A percentile compares a stretch with the other conserved stretches of the same genome.
These are phyloP conservation scores for Whalleya microplaca DNA, from an alignment of 2,329 filamentous ascomycete species.

Conservation along the genomic window DNA sequence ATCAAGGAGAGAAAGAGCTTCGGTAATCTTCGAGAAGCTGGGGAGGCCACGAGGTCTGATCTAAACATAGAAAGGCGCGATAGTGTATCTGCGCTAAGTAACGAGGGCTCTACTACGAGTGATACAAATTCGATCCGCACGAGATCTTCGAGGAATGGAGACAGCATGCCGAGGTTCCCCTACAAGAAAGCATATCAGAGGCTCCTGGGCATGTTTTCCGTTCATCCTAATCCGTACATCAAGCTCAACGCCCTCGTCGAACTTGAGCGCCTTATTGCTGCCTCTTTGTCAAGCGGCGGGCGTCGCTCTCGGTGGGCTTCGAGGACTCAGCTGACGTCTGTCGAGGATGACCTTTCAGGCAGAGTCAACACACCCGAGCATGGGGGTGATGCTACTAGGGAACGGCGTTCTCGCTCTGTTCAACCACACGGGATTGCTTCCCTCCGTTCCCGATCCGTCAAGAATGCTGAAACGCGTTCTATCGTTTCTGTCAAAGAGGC, in stretches of 20 bases:
- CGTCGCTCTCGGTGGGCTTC: conserved; percentile 40
- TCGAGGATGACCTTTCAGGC: conserved; percentile 39
- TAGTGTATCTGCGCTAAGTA: conserved; percentile 42
- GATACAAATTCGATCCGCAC: conserved; percentile 42
- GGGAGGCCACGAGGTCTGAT: conserved; percentile 42
- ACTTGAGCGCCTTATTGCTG: conserved; percentile 79
- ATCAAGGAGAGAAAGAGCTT: conserved; percentile 72
- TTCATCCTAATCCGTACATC: conserved; percentile 82
- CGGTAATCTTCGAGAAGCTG: conserved; percentile 61
- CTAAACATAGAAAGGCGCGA: conserved; percentile 45
- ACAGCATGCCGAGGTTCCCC: conserved; percentile 63
- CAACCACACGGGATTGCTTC: conserved; percentile 41
- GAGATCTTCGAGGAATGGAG: conserved; percentile 38
- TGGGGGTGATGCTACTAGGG: conserved; percentile 70
- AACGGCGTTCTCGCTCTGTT: conserved; percentile 65
- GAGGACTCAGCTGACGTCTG: conserved; percentile 43
- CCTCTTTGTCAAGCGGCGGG: conserved; percentile 68
- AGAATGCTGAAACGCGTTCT: conserved; percentile 53
- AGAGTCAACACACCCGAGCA: conserved; percentile 61
- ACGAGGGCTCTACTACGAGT: conserved; percentile 46
- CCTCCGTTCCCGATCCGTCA: conserved; percentile 39
- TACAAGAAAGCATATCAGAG: conserved; percentile 80
- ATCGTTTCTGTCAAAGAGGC: conserved; percentile 51
- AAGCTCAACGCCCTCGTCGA: conserved; percentile 86
- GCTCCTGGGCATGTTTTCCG: conserved; percentile 82